phyloP scores from a whole-genome alignment of 1,139 yeast species.

The Suhomyces bribrorum region DNA sequence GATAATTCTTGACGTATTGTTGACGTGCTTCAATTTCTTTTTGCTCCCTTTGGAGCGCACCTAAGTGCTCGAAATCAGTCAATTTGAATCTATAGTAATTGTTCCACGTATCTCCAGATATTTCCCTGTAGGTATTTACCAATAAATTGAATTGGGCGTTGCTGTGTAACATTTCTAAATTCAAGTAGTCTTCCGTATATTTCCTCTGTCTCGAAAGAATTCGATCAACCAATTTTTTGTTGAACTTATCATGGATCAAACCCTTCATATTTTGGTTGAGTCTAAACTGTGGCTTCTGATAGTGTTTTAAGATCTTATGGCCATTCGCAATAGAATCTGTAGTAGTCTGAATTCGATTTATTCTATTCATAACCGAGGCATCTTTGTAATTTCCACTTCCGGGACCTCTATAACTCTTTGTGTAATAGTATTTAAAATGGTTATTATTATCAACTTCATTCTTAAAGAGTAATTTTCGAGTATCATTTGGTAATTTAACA shows the following conservation, averaged over 20 bases:
- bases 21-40: constrained; percentile 14
- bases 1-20: constrained; percentile 17
- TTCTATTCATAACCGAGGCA: constrained; percentile 43
- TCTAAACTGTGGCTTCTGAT: constrained; percentile 16
- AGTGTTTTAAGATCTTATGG: constrained; percentile 15
- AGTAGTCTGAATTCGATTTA: constrained; percentile 34
- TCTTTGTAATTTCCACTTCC: constrained; percentile 52
- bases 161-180: constrained; percentile 48
- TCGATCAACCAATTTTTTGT: constrained; percentile 34
- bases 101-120: constrained; percentile 43
- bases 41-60: constrained; percentile 22
- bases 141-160: constrained; percentile 44
- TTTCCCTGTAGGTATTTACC: constrained; percentile 43
- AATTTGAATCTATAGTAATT: constrained; percentile 41
- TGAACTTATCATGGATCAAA: constrained; percentile 37
- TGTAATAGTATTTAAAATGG: constrained; percentile 42
- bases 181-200: constrained; percentile 39
- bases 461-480: constrained; percentile 39
- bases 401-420: constrained; percentile 46
- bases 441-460: constrained; percentile 39
- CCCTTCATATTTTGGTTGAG: constrained; percentile 36
- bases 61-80: constrained; percentile 43
- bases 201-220: constrained; percentile 32
- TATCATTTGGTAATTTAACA: constrained; percentile 34
- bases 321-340: constrained; percentile 18